Evolutionary conservation across 768 basidiomycete species (phyloP).

Genomic region (Udeniomyces megalosporus): DNA sequence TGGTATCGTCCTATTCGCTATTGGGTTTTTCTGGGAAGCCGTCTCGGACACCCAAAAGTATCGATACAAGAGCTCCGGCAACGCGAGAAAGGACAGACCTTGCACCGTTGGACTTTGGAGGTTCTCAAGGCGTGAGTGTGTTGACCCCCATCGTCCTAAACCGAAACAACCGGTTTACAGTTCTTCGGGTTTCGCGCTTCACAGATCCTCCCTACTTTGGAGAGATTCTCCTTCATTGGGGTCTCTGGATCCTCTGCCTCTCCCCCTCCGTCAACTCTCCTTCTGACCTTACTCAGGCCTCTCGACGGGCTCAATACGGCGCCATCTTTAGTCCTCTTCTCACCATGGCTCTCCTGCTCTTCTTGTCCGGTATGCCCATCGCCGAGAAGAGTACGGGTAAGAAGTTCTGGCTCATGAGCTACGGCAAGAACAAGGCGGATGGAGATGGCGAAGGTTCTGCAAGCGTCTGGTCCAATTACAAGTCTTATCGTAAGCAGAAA

Average conservation of each 20-base stretch:
- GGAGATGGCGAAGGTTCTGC: conserved; percentile 1
- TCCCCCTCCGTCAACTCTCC: conserved; percentile 41
- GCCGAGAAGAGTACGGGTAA: conserved; percentile 38
- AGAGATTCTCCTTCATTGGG: conserved; percentile 37
- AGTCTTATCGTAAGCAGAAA: conserved; percentile 32
- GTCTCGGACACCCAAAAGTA: conserved; percentile 48
- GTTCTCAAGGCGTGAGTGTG: conserved; percentile 33
- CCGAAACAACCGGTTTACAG: no score
- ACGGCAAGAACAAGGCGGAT: neutral
- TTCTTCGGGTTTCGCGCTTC: no score
- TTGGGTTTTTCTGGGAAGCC: conserved; percentile 45
- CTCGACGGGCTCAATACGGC: conserved; percentile 44
- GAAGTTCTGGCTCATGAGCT: conserved; percentile 3
- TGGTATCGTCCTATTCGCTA: conserved; percentile 44
- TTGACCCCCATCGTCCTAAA: no score
- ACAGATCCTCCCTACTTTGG: conserved; percentile 51
- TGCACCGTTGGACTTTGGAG: conserved; percentile 30
- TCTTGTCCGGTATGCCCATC: conserved; percentile 52
- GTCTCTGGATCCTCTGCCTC: conserved; percentile 33
- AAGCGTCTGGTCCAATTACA: conserved; percentile 36
- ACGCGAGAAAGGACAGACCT: conserved; percentile 39
- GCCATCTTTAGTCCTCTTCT: conserved; percentile 48
- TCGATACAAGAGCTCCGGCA: conserved; percentile 39
- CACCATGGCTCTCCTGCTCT: conserved; percentile 42
- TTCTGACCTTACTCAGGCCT: conserved; percentile 25